A percentile compares a stretch with the other conserved stretches of the same genome.
phyloP scores from a whole-genome alignment of 169 alveolate species.

The Babesia ovata region DNA sequence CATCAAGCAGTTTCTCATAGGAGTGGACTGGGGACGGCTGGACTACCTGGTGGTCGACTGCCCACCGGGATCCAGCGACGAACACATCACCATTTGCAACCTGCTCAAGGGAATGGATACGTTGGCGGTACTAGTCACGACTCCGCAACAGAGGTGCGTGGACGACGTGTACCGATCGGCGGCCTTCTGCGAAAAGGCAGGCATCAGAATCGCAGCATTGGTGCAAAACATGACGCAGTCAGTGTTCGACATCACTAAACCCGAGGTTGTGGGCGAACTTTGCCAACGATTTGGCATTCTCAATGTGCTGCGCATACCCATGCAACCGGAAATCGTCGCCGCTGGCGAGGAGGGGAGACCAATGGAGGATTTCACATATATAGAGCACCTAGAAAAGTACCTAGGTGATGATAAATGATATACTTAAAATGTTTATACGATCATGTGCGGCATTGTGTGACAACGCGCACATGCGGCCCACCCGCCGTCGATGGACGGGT shows the following conservation, averaged over 20 bases:
- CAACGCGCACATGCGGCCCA: neutral
- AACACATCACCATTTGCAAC: constrained; percentile 92
- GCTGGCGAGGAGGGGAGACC: constrained; percentile 65
- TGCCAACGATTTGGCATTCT: constrained; percentile 38
- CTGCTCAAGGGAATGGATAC: constrained; percentile 77
- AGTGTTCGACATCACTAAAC: constrained; percentile 57
- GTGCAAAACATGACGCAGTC: constrained; percentile 95
- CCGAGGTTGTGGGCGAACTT: constrained; percentile 23
- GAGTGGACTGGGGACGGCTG: constrained; percentile 96
- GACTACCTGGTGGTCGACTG: constrained; percentile 96
- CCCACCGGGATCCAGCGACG: constrained; percentile 99
- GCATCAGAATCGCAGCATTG: constrained; percentile 90
- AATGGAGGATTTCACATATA: neutral
- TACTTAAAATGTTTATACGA: neutral
- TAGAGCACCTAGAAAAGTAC: constrained; percentile 3
- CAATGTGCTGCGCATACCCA: constrained; percentile 24
- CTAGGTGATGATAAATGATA: neutral
- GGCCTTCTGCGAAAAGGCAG: constrained; percentile 83
- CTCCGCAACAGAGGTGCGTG: constrained; percentile 73
- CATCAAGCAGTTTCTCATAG: constrained; percentile 95
- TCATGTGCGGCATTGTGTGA: neutral
- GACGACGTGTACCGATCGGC: constrained; percentile 72
- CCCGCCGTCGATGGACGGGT: neutral
- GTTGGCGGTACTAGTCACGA: constrained; percentile 86
- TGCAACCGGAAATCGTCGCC: constrained; percentile 36